Evolutionary conservation across 1,284 basidiomycete species (phyloP).

Genomic region (Somion occarium): DNA sequence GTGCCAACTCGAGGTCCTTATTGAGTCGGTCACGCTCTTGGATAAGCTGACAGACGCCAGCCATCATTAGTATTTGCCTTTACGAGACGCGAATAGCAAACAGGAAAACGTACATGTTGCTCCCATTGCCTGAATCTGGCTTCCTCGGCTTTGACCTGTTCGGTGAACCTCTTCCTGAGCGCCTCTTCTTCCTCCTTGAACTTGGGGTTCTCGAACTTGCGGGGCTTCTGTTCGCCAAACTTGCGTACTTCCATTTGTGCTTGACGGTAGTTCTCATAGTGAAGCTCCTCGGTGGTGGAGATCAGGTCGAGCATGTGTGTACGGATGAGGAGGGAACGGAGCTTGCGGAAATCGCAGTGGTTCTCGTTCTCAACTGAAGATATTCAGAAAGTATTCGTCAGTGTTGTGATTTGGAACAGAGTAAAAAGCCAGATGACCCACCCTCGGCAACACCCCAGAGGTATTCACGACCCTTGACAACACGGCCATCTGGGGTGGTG

Average conservation of each 20-base stretch:
- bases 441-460: conserved; percentile 99
- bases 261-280: conserved; percentile 98
- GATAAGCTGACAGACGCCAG: conserved; percentile 84
- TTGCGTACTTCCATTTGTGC: conserved; percentile 99
- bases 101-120: conserved; percentile 73
- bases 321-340: conserved; percentile 93
- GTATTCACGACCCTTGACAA: conserved; percentile 97
- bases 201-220: conserved; percentile 99
- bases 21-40: conserved; percentile 95
- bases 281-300: conserved; percentile 91
- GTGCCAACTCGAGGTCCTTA: conserved; percentile 92
- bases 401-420: not conserved
- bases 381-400: not conserved
- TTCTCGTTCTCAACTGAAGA: conserved; percentile 91
- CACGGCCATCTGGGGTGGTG: conserved; percentile 83
- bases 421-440: conserved; percentile 28
- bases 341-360: conserved; percentile 99
- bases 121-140: conserved; percentile 99
- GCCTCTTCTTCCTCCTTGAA: conserved; percentile 99
- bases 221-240: conserved; percentile 97
- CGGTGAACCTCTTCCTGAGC: conserved; percentile 95
- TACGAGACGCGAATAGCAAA: not conserved
- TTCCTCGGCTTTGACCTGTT: conserved; percentile 99
- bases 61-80: too few relatives aligned
- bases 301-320: conserved; percentile 99